Evolutionary conservation across 225 moss, liverwort and hornwort species (phyloP).

Genomic region (Pleurozium schreberi): DNA sequence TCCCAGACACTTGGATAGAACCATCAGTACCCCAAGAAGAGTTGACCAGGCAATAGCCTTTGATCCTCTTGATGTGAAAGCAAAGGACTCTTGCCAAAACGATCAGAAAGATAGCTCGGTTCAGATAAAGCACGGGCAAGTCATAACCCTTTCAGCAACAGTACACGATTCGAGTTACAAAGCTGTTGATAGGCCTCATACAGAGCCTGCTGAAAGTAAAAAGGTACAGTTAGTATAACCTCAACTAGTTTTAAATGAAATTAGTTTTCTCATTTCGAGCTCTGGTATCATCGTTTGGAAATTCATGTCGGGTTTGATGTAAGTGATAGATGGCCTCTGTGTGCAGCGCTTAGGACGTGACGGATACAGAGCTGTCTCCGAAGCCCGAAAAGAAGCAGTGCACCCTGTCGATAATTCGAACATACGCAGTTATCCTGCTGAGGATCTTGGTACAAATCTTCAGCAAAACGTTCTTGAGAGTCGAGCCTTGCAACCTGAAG

Average conservation of each 20-base stretch:
- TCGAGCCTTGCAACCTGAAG: conserved; percentile 18
- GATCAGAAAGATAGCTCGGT: not conserved
- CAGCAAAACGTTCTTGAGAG: conserved; percentile 11
- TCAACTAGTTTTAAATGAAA: not conserved
- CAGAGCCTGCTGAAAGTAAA: conserved; percentile 7
- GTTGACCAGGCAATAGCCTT: conserved; percentile 15
- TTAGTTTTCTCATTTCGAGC: not conserved
- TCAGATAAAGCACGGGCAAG: not conserved
- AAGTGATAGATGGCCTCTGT: not conserved
- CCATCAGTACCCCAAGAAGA: conserved; percentile 5
- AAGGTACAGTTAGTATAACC: conserved; percentile 9
- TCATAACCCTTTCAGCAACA: not conserved
- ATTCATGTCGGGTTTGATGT: not conserved
- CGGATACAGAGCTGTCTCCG: conserved; percentile 32
- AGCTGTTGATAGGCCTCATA: conserved; percentile 9
- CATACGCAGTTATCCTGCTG: not conserved
- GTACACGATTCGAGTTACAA: not conserved
- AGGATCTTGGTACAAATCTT: conserved; percentile 1
- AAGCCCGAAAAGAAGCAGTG: conserved; percentile 22
- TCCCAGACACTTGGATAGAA: conserved; percentile 9
- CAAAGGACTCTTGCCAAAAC: not conserved
- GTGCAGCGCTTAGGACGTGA: conserved; percentile 36
- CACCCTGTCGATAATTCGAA: conserved; percentile 16
- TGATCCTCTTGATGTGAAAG: conserved; percentile 37
- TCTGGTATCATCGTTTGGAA: not conserved